These are phyloP conservation scores for Coleophoma eucalyptorum DNA, from an alignment of 2,329 filamentous ascomycete genomes.

Conservation along the genomic window DNA sequence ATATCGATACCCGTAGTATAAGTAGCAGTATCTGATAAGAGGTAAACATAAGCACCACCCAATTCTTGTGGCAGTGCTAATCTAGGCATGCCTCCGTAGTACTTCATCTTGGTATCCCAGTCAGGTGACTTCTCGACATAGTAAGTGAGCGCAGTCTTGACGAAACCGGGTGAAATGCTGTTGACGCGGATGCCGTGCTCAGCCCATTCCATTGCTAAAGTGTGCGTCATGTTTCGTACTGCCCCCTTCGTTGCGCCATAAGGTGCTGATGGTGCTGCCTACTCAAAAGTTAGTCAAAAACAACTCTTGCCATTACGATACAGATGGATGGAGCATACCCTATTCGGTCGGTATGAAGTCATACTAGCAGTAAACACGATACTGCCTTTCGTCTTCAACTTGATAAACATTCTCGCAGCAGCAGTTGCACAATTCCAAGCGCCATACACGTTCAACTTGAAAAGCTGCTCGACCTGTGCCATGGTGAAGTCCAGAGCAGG, in stretches of 20 bases:
- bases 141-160: slow-evolving; percentile 35
- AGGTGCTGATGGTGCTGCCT: slow-evolving; percentile 29
- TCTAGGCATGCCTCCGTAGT: slow-evolving; percentile 49
- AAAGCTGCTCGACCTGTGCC: slow-evolving; percentile 40
- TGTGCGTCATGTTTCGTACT: slow-evolving; percentile 32
- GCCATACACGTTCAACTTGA: slow-evolving; percentile 40
- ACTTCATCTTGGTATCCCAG: slow-evolving; percentile 48
- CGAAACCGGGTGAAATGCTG: slow-evolving; percentile 30
- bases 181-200: slow-evolving; percentile 31
- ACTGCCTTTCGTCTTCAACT: slow-evolving; percentile 38
- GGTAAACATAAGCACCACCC: slow-evolving; percentile 25
- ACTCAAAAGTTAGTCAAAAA: background rate
- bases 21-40: slow-evolving; percentile 26
- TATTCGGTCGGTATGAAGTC: slow-evolving; percentile 42
- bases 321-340: slow-evolving; percentile 16
- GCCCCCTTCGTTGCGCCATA: slow-evolving; percentile 42
- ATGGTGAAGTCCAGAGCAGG: slow-evolving; percentile 44
- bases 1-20: slow-evolving; percentile 34
- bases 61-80: slow-evolving; percentile 44
- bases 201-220: slow-evolving; percentile 32
- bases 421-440: slow-evolving; percentile 38
- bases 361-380: slow-evolving; percentile 43
- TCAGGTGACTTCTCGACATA: slow-evolving; percentile 44
- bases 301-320: background rate
- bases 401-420: slow-evolving; percentile 40